phyloP scores from a whole-genome alignment of 1,284 basidiomycete species.

The Leccinum cinnamomeum region DNA sequence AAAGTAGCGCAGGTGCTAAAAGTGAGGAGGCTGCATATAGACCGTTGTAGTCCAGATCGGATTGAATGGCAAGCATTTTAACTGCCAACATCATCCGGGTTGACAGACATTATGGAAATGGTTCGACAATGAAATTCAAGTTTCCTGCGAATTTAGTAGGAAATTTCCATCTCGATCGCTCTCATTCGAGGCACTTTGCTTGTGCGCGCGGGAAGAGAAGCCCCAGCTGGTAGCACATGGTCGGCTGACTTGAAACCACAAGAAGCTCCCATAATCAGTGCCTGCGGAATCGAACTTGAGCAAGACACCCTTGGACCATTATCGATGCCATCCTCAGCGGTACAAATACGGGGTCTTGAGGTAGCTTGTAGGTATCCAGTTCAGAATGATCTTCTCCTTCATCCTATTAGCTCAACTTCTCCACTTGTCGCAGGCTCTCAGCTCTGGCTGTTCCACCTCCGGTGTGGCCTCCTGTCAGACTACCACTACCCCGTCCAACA shows the following conservation, averaged over 20 bases:
- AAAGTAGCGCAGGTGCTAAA: slow-evolving; percentile 18
- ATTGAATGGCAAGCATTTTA: slow-evolving; percentile 19
- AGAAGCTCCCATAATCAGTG: neutral
- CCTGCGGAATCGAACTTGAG: neutral
- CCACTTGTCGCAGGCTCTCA: slow-evolving; percentile 19
- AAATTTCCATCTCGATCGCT: neutral
- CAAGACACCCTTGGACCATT: neutral
- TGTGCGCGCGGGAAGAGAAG: neutral
- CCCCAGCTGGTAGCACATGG: neutral
- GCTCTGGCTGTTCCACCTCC: slow-evolving; percentile 44
- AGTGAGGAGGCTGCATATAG: slow-evolving; percentile 27
- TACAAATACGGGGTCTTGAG: slow-evolving; percentile 19
- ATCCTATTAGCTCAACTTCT: slow-evolving; percentile 22
- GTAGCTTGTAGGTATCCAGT: neutral
- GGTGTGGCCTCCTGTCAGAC: slow-evolving; percentile 49
- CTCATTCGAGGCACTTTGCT: neutral
- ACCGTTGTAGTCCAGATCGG: slow-evolving; percentile 25
- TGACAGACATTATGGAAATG: slow-evolving; percentile 1
- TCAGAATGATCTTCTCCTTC: slow-evolving; percentile 15
- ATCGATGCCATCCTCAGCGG: neutral
- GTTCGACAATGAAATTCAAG: neutral
- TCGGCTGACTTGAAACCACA: neutral
- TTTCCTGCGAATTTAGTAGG: neutral
- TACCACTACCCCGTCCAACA: slow-evolving; percentile 33
- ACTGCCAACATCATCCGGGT: neutral